Evolutionary conservation across 2,329 filamentous ascomycete species (phyloP).

Genomic region (Monilinia fructigena): DNA sequence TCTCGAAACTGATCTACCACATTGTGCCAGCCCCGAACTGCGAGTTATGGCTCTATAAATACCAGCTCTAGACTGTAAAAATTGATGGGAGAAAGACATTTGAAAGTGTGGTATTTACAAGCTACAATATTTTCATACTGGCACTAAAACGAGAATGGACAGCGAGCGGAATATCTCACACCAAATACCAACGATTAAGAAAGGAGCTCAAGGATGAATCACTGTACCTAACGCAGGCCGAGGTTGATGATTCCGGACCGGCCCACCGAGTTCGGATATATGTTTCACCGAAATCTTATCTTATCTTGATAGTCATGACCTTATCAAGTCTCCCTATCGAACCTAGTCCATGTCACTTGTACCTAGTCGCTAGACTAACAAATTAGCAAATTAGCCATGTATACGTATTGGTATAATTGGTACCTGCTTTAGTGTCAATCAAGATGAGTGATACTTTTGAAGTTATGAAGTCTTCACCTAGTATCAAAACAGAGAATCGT

Average conservation of each 20-base stretch:
- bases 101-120: neutral
- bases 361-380: neutral
- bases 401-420: neutral
- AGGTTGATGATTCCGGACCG: slow-evolving; percentile 4
- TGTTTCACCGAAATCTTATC: slow-evolving; percentile 18
- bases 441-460: neutral
- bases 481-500: neutral
- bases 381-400: slow-evolving; percentile 1
- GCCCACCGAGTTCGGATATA: neutral
- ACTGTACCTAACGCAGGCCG: neutral
- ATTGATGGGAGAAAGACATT: slow-evolving; percentile 19
- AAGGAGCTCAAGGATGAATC: neutral
- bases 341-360: neutral
- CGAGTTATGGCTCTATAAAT: slow-evolving; percentile 1
- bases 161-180: neutral
- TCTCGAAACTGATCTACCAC: neutral
- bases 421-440: slow-evolving; percentile 11
- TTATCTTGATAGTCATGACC: neutral
- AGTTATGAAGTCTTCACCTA: neutral
- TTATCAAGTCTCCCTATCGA: neutral
- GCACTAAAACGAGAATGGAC: neutral
- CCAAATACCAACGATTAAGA: neutral
- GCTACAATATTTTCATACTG: slow-evolving; percentile 17
- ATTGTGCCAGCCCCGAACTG: slow-evolving; percentile 2
- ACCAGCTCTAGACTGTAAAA: slow-evolving; percentile 14